These are phyloP conservation scores for Cladophialophora psammophila DNA, from an alignment of 2,329 filamentous ascomycete genomes.

Conservation along the genomic window DNA sequence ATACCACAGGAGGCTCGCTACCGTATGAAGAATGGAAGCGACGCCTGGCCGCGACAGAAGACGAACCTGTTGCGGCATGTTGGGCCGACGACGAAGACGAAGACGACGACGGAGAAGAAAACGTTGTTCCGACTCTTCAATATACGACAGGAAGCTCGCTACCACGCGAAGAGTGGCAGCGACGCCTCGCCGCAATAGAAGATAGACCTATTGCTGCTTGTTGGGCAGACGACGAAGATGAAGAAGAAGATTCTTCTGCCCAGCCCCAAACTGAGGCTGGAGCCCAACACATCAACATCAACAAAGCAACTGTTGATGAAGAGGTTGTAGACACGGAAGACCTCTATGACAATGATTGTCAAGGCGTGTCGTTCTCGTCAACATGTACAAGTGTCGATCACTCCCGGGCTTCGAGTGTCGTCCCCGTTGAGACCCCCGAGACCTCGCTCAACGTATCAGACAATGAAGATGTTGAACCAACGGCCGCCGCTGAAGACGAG, in stretches of 20 bases:
- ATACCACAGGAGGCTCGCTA: neutral
- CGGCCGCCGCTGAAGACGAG: neutral
- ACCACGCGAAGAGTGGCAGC: neutral
- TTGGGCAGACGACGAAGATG: conserved; percentile 22
- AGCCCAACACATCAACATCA: neutral
- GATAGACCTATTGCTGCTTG: neutral
- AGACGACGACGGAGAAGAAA: neutral
- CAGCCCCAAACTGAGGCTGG: neutral
- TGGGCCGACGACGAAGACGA: conserved; percentile 21
- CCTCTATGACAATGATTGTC: neutral
- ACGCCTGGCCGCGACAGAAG: neutral
- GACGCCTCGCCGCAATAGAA: neutral
- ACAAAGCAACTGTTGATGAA: neutral
- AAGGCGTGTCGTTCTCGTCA: conserved; percentile 7
- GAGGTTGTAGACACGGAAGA: neutral
- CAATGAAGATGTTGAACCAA: conserved; percentile 8
- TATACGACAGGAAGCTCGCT: neutral
- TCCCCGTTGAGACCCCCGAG: neutral
- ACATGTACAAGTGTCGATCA: neutral
- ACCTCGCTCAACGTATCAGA: neutral
- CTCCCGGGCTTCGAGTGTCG: neutral
- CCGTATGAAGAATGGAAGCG: neutral
- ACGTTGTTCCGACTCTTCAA: neutral
- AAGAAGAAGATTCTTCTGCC: conserved; percentile 3
- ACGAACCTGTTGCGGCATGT: neutral